These are phyloP conservation scores for Spergularia bocconei DNA, from an alignment of 148 eudicot genomes.

Conservation along the genomic window DNA sequence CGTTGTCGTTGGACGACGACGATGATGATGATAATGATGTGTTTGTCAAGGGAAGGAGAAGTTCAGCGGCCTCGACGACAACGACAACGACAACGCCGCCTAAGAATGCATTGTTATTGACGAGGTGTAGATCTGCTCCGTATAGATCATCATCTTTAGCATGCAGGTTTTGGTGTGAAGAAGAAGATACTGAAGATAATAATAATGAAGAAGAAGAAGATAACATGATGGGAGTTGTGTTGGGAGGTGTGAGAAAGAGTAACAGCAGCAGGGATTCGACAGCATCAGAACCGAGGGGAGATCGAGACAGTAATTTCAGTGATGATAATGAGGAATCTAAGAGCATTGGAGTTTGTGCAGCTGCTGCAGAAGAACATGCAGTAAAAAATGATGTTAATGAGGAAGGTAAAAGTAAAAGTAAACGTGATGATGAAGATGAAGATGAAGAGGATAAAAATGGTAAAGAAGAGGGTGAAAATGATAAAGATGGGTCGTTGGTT, in stretches of 20 bases:
- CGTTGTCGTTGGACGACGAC: slow-evolving; percentile 8
- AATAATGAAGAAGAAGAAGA: slow-evolving; percentile 6
- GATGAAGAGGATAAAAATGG: background rate
- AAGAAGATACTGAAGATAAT: background rate
- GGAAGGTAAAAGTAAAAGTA: background rate
- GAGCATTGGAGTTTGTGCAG: slow-evolving; percentile 9
- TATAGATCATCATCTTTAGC: slow-evolving; percentile 63
- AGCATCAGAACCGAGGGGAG: slow-evolving; percentile 17
- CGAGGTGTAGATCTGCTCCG: slow-evolving; percentile 83
- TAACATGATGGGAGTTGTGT: background rate
- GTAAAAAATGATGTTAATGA: background rate
- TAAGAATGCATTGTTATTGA: slow-evolving; percentile 58
- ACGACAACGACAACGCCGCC: slow-evolving; percentile 34
- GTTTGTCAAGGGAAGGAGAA: background rate
- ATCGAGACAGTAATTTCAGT: slow-evolving; percentile 13
- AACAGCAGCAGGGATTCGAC: slow-evolving; percentile 22
- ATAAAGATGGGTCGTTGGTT: no score
- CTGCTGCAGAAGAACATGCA: background rate
- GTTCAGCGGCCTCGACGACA: background rate
- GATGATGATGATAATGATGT: background rate
- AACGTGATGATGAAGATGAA: background rate
- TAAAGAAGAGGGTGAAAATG: no score
- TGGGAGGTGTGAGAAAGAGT: slow-evolving; percentile 11
- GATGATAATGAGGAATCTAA: background rate
- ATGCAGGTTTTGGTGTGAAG: slow-evolving; percentile 41